These are phyloP conservation scores for Hanseniaspora hatyaiensis DNA, from an alignment of 805 yeast genomes.

Conservation along the genomic window DNA sequence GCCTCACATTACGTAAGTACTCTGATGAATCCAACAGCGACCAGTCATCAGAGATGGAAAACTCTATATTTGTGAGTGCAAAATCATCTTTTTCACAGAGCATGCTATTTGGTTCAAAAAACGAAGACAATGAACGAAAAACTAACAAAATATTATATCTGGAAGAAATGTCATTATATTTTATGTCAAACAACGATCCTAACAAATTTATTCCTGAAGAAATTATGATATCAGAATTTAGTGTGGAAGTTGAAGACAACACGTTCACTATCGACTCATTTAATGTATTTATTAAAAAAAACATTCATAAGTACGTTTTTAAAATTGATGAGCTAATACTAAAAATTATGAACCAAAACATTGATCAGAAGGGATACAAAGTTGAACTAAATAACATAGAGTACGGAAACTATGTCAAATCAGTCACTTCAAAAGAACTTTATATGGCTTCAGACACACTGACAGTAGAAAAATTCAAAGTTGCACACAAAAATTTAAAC, in stretches of 20 bases:
- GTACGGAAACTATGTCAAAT: constrained; percentile 18
- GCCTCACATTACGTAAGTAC: neutral
- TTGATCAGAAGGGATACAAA: constrained; percentile 28
- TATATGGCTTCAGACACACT: constrained; percentile 27
- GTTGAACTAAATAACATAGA: neutral
- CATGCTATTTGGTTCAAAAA: no score
- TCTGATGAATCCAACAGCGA: no score
- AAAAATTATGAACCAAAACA: constrained; percentile 47
- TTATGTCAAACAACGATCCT: constrained; percentile 13
- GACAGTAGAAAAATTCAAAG: constrained; percentile 34
- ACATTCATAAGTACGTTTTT: constrained; percentile 2
- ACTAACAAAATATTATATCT: constrained; percentile 18
- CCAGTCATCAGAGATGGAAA: constrained; percentile 17
- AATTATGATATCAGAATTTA: constrained; percentile 3
- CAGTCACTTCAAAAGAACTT: constrained; percentile 29
- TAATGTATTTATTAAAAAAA: constrained; percentile 1
- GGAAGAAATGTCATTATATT: constrained; percentile 8
- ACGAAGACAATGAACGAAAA: constrained; percentile 19
- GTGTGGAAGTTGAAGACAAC: neutral
- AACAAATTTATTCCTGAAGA: constrained; percentile 11
- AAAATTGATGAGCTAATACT: constrained; percentile 26
- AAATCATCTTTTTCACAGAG: constrained; percentile 11
- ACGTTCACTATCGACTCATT: neutral
- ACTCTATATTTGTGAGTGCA: constrained; percentile 20
- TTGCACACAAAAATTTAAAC: constrained; percentile 30